Evolutionary conservation across 352 stramenopile genomes (phyloP).

Genomic region (Pythium grandisporangium): DNA sequence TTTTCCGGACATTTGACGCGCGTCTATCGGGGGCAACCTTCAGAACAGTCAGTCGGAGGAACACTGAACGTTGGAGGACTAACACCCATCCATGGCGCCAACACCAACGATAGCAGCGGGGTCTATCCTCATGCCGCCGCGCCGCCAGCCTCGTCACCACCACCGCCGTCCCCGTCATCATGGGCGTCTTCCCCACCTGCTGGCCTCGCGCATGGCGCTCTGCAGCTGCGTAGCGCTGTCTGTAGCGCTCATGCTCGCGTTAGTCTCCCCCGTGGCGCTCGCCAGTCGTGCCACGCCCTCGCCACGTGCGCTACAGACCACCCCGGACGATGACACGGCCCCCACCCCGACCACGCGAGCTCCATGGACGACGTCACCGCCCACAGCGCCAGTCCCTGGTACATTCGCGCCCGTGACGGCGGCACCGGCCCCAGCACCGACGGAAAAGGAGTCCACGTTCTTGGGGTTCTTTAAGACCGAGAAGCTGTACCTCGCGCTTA

Average conservation of each 20-base stretch:
- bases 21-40: too few relatives aligned
- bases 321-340: too few relatives aligned
- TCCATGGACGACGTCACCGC: neutral
- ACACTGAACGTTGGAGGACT: neutral
- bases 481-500: slow-evolving; percentile 9
- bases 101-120: too few relatives aligned
- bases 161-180: too few relatives aligned
- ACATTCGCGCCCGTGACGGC: too few relatives aligned
- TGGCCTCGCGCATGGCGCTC: neutral
- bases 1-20: too few relatives aligned
- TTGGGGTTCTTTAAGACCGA: slow-evolving; percentile 18
- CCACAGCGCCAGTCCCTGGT: too few relatives aligned
- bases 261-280: neutral
- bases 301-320: slow-evolving; percentile 1
- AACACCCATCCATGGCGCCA: neutral
- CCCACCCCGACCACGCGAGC: too few relatives aligned
- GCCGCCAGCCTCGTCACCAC: too few relatives aligned
- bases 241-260: slow-evolving; percentile 5
- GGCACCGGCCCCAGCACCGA: slow-evolving; percentile 1
- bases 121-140: too few relatives aligned
- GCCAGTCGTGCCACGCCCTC: neutral
- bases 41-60: too few relatives aligned
- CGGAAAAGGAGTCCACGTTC: slow-evolving; percentile 11
- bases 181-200: too few relatives aligned
- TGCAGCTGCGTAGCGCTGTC: slow-evolving; percentile 1